These are phyloP conservation scores for Scutellaria galericulata DNA, from an alignment of 257 asterid species.

Conservation along the genomic window DNA sequence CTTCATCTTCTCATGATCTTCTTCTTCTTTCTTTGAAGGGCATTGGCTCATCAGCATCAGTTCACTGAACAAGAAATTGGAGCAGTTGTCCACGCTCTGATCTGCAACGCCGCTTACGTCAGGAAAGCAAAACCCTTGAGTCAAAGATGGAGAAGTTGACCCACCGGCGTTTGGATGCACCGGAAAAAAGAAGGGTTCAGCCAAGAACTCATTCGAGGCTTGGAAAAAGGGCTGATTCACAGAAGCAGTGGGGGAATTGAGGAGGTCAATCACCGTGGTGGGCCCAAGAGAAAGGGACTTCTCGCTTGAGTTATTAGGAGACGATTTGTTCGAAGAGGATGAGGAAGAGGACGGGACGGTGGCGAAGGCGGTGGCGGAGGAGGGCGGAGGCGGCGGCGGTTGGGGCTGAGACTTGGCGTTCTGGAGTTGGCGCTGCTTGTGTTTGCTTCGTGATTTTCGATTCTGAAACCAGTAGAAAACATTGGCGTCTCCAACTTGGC, in stretches of 20 bases:
- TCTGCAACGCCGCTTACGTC: conserved; percentile 37
- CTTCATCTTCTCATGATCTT: conserved; percentile 53
- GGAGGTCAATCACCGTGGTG: conserved; percentile 50
- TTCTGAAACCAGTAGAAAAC: conserved; percentile 99
- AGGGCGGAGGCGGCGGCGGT: not conserved
- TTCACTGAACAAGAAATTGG: conserved; percentile 51
- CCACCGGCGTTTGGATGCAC: conserved; percentile 43
- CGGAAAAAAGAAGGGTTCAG: conserved; percentile 59
- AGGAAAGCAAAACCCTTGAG: conserved; percentile 62
- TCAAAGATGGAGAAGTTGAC: conserved; percentile 28
- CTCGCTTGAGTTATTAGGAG: conserved; percentile 56
- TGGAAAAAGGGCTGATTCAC: conserved; percentile 68
- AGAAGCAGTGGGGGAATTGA: conserved; percentile 70
- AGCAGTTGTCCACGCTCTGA: conserved; percentile 36
- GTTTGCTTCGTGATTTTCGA: conserved; percentile 91
- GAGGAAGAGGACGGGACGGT: conserved; percentile 47
- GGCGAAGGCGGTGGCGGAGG: conserved; percentile 10
- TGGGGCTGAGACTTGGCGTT: conserved; percentile 40
- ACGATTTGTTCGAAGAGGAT: conserved; percentile 64
- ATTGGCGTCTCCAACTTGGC: conserved; percentile 96
- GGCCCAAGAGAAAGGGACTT: conserved; percentile 48
- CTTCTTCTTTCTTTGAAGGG: conserved; percentile 45
- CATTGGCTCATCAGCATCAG: conserved; percentile 57
- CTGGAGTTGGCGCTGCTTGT: conserved; percentile 77
- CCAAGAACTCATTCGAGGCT: conserved; percentile 44